phyloP scores from a whole-genome alignment of 495 filamentous ascomycete species.

The Podospora comata region DNA sequence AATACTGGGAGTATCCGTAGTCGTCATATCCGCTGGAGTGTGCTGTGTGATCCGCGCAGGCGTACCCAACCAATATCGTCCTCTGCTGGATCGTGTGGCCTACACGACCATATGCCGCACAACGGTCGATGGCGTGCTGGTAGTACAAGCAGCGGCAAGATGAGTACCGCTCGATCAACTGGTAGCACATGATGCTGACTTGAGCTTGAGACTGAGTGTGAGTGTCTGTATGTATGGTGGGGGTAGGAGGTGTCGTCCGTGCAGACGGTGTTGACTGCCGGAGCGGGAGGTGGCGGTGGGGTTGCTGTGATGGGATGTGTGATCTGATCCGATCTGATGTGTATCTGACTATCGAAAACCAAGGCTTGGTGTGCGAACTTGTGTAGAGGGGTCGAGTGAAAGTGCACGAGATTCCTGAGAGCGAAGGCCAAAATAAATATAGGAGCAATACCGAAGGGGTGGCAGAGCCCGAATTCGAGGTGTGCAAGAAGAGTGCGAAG shows the following conservation, averaged over 20 bases:
- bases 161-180: slow-evolving; percentile 73
- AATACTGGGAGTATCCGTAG: slow-evolving; percentile 37
- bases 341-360: neutral
- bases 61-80: slow-evolving; percentile 77
- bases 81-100: slow-evolving; percentile 69
- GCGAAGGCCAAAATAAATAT: slow-evolving; percentile 27
- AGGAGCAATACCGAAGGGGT: slow-evolving; percentile 17
- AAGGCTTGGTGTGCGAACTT: slow-evolving; percentile 7
- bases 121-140: slow-evolving; percentile 76
- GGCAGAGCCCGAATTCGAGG: slow-evolving; percentile 12
- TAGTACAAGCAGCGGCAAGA: slow-evolving; percentile 84
- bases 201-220: neutral
- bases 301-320: slow-evolving; percentile 11
- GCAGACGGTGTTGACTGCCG: slow-evolving; percentile 8
- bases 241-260: slow-evolving; percentile 3
- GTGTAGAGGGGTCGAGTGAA: slow-evolving; percentile 16
- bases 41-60: slow-evolving; percentile 53
- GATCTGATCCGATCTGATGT: slow-evolving; percentile 10
- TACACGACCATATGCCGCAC: slow-evolving; percentile 63
- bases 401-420: slow-evolving; percentile 9
- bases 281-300: slow-evolving; percentile 8
- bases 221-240: neutral
- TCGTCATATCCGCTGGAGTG: slow-evolving; percentile 21
- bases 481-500: slow-evolving; percentile 10
- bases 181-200: slow-evolving; percentile 62